Evolutionary conservation across 1,284 basidiomycete species (phyloP), one percentile per base, ranked within the genome.

Genomic region (Apiotrichum domesticum): DNA sequence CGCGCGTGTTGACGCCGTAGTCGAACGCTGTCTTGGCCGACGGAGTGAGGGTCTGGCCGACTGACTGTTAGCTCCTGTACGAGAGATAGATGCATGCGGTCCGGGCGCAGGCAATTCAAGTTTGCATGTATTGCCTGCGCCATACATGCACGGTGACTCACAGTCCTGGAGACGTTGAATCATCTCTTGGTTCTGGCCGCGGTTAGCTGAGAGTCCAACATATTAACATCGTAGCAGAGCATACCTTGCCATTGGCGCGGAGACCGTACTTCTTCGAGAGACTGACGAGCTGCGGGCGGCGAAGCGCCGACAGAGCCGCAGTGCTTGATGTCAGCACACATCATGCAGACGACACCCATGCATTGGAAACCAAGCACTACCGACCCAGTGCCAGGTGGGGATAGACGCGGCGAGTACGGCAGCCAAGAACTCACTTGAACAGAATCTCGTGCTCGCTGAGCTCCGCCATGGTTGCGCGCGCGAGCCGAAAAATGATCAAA

Each of bases 211-310:
- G 8, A 49, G 29, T 4, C 7, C n/a, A 46, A n/a, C 35, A 13
- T 11, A 13, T 5, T 33, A 21, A 21, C 21, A 21, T 10, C 9
- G 34, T 10, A 10, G 15, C 10, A 35, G 3, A 11, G 57, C 68
- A 48, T 15, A 74, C 74, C 68, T 76, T 77, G 29, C 75, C 75
- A 52, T 65, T 71, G 4, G 73, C 72, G 54, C 66, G 74, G 46
- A 75, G 66, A 7, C 68, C 68, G 59, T 74, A 75, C 51, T 67
- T 64, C 58, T 73, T 74, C 14, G 73, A 75, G 5, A 77, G 55
- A 15, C 69, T 71, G 3, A 74, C 61, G 11, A 77, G 70, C 57
- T 77, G 74, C 58, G 71, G 69, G n/a, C 75, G 62, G 53, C 73
- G 72, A 7, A 75, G 63, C 4, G 71, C 66, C 49, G 67, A 63